Percentiles rank a stretch among this genome's conserved stretches.
These are phyloP conservation scores for Bolboschoenus planiculmis DNA, from an alignment of 176 grass and related monocot species.

Conservation along the genomic window DNA sequence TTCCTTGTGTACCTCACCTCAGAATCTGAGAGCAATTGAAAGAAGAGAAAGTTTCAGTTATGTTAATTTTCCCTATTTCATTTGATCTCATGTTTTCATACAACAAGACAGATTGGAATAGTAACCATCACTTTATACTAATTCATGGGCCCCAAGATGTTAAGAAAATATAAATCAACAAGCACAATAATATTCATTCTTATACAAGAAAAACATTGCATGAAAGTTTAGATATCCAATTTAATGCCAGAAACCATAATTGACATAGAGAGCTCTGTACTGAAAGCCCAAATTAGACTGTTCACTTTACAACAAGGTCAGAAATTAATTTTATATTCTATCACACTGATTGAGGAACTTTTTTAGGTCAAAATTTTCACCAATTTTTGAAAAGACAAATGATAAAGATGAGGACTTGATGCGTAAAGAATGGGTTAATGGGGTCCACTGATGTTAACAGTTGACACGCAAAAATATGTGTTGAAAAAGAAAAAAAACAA, in stretches of 20 bases:
- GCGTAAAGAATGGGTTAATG: background rate
- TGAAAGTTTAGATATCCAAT: background rate
- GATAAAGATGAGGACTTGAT: background rate
- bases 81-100: background rate
- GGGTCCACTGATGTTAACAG: constrained; percentile 8
- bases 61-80: background rate
- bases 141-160: background rate
- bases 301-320: background rate
- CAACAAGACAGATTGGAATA: background rate
- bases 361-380: background rate
- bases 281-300: background rate
- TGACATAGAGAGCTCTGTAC: background rate
- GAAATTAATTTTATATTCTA: background rate
- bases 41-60: background rate
- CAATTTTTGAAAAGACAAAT: background rate
- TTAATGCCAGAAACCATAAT: background rate
- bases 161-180: background rate
- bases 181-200: background rate
- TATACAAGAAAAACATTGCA: background rate
- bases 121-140: background rate
- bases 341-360: background rate
- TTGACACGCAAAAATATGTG: background rate
- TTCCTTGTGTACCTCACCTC: constrained; percentile 6
- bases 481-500: background rate
- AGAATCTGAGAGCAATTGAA: constrained; percentile 6